A percentile compares a stretch with the other conserved stretches of the same genome.
Evolutionary conservation across 495 filamentous ascomycete genomes (phyloP).

Genomic region (Daldinia childiae): DNA sequence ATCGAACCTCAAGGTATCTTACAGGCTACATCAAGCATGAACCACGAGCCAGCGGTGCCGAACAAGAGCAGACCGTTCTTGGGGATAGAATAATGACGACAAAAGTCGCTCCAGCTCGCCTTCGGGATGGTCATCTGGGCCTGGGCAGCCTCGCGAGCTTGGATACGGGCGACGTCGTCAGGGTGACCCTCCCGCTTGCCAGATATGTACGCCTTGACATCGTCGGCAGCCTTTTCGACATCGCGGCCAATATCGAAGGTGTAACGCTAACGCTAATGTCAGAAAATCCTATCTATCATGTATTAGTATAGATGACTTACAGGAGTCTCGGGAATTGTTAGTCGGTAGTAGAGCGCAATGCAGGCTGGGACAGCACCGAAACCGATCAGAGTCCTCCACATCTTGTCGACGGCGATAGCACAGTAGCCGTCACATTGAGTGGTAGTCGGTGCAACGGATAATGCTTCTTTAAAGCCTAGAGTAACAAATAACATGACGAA

Average conservation of each 20-base stretch:
- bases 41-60: slow-evolving; percentile 83
- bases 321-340: slow-evolving; percentile 83
- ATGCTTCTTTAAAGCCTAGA: slow-evolving; percentile 75
- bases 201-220: slow-evolving; percentile 70
- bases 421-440: slow-evolving; percentile 70
- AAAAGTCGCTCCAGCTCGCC: slow-evolving; percentile 73
- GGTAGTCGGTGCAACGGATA: slow-evolving; percentile 59
- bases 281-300: slow-evolving; percentile 1
- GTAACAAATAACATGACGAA: slow-evolving; percentile 77
- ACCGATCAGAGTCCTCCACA: slow-evolving; percentile 84
- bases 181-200: slow-evolving; percentile 66
- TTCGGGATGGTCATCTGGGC: slow-evolving; percentile 64
- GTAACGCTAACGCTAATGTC: slow-evolving; percentile 68
- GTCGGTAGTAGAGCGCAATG: slow-evolving; percentile 80
- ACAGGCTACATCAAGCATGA: slow-evolving; percentile 70
- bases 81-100: slow-evolving; percentile 69
- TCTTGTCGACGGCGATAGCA: slow-evolving; percentile 78
- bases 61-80: slow-evolving; percentile 75
- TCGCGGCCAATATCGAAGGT: slow-evolving; percentile 86
- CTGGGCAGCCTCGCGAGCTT: slow-evolving; percentile 55
- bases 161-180: slow-evolving; percentile 67
- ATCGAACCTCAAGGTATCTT: slow-evolving; percentile 5
- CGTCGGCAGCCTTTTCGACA: slow-evolving; percentile 74
- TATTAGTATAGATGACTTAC: slow-evolving; percentile 65
- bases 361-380: slow-evolving; percentile 81